Conservation (phyloP, 805 yeast genomes). For the Kluyveromyces nonfermentans region DNA sequence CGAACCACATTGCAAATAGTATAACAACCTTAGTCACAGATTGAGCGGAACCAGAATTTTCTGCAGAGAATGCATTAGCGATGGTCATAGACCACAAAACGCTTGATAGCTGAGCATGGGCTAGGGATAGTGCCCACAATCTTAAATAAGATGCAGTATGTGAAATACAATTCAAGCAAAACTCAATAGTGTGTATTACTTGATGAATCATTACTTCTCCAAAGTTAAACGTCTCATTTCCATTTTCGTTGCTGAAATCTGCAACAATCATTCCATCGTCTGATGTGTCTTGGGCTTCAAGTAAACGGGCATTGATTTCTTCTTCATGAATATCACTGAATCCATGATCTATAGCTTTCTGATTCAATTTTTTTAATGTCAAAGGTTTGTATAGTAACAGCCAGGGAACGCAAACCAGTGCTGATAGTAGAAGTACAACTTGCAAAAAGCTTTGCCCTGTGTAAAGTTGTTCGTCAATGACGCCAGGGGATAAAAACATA, state of each 20-base stretch:
- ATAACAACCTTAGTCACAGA: constrained; percentile 72
- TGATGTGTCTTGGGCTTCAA: constrained; percentile 37
- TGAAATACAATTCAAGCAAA: constrained; percentile 94
- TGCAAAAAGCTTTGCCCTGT: constrained; percentile 74
- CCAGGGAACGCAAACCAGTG: constrained; percentile 89
- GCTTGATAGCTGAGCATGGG: constrained; percentile 92
- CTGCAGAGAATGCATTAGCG: constrained; percentile 56
- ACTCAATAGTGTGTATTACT: constrained; percentile 95
- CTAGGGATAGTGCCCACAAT: constrained; percentile 94
- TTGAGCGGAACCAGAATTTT: constrained; percentile 37
- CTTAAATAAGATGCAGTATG: constrained; percentile 96
- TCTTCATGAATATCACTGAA: constrained; percentile 37
- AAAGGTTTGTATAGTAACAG: constrained; percentile 77
- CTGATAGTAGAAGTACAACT: constrained; percentile 59
- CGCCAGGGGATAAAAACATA: constrained; percentile 93
- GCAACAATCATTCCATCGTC: constrained; percentile 39
- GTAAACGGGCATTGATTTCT: constrained; percentile 22
- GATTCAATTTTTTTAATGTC: constrained; percentile 49
- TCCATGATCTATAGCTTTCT: constrained; percentile 32
- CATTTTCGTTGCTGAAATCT: constrained; percentile 35
- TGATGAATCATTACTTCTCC: constrained; percentile 96
- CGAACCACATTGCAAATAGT: constrained; percentile 92
- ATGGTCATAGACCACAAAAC: constrained; percentile 97
- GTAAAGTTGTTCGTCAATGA: constrained; percentile 69
- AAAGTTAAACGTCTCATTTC: constrained; percentile 53